Evolutionary conservation across 2,329 filamentous ascomycete species (phyloP), one percentile per base, ranked within the genome.

Genomic region (Penicillium sp.): DNA sequence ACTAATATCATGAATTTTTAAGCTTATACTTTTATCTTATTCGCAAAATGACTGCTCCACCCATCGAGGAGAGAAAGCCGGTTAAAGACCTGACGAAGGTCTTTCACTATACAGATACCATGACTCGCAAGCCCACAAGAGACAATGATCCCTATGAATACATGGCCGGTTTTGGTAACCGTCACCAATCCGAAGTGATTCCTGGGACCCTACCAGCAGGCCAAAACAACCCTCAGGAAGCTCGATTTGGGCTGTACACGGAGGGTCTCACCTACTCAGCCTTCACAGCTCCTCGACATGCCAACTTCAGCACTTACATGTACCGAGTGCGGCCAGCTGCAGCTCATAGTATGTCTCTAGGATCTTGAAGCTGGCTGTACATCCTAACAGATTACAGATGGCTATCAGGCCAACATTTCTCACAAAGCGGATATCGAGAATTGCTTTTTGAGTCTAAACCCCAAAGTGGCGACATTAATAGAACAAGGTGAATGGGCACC

Each of bases 401-500:
- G 35, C 35, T 39, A 39, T n/a, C 1, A n/a, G 35, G 35, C 35
- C 35, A 39, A 39, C 35, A 39, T 39, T 5, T n/a, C 35, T 11
- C 35, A 39, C 35, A 39, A 39, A 39, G 9, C 35, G 16, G 35
- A 39, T 19, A 39, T 39, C 8, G 35, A 39, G 35, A 39, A 39
- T 11, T 39, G 35, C 8, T 39, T 39, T 39, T 39, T 39, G n/a
- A 39, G n/a, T 8, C n/a, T 39, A 7, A 39, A 39, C 16, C 35
- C 35, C 35, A 39, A 39, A 19, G 35, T 39, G 35, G n/a, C 16
- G n/a, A 55, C 83, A 19, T 54, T 69, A 4, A 80, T 80, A 3
- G 82, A 83, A 53, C 80, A 84, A 65, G 74, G 82, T 6, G 76
- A 81, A 69, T 84, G 81, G 82, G 78, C 82, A 50, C 80, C 81